A percentile compares a stretch with the other conserved stretches of the same genome.
These are phyloP conservation scores for Terana coerulea DNA, from an alignment of 768 basidiomycete genomes.

Conservation along the genomic window DNA sequence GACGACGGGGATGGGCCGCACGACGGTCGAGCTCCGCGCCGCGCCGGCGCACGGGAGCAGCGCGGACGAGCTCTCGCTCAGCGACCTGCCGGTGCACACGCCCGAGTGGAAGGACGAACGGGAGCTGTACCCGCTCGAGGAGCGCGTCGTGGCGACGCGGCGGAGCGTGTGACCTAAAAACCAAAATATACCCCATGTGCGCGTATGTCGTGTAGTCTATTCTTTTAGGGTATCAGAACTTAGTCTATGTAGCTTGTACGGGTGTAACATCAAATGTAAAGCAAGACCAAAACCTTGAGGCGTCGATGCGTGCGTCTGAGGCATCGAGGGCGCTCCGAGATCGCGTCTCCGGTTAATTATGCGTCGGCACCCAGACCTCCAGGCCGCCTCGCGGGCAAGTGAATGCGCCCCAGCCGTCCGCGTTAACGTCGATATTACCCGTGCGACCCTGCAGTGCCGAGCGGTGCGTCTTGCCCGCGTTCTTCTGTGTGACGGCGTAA, in stretches of 20 bases:
- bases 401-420: conserved; percentile 64
- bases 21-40: conserved; percentile 8
- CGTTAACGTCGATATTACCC: conserved; percentile 43
- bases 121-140: neutral
- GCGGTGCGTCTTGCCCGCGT: conserved; percentile 36
- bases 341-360: neutral
- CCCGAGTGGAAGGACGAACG: neutral
- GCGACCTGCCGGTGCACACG: neutral
- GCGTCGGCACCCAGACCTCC: conserved; percentile 51
- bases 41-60: conserved; percentile 1
- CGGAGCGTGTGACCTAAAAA: no score
- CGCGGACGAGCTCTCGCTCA: neutral
- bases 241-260: conserved; percentile 5
- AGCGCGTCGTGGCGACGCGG: neutral
- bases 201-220: neutral
- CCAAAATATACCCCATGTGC: neutral
- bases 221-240: neutral
- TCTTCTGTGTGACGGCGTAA: conserved; percentile 28
- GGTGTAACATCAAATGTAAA: neutral
- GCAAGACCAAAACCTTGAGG: neutral
- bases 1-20: conserved; percentile 24
- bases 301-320: neutral
- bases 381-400: conserved; percentile 51
- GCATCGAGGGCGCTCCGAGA: neutral
- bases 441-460: conserved; percentile 44